Evolutionary conservation across 31 red algal genomes (phyloP).

Genomic region (Odonthalia washingtoniensis): DNA sequence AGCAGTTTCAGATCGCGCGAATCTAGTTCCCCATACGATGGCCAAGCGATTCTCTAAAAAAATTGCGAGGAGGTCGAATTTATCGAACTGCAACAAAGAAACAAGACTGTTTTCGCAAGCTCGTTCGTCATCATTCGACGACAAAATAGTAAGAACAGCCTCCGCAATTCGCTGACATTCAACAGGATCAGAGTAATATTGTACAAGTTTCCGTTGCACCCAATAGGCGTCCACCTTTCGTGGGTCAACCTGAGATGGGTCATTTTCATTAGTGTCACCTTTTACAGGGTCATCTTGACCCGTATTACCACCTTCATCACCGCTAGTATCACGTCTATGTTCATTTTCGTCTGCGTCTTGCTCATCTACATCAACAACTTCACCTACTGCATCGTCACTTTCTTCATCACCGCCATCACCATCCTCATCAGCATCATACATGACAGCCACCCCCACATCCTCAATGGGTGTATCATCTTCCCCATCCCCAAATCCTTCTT

Average conservation of each 20-base stretch:
- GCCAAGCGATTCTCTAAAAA: conserved; percentile 73
- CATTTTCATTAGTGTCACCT: background rate
- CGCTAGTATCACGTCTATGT: background rate
- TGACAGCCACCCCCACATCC: conserved; percentile 49
- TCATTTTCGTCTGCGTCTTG: conserved; percentile 30
- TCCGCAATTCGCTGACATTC: conserved; percentile 71
- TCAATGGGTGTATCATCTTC: background rate
- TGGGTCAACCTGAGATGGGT: conserved; percentile 33
- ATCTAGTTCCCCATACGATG: conserved; percentile 59
- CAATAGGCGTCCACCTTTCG: conserved; percentile 69
- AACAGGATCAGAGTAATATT: conserved; percentile 50
- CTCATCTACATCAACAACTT: conserved; percentile 42
- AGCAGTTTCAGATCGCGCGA: conserved; percentile 54
- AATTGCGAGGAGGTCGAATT: conserved; percentile 78
- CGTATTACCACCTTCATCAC: background rate
- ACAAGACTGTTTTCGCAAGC: conserved; percentile 80
- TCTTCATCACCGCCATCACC: conserved; percentile 46
- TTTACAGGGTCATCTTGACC: background rate
- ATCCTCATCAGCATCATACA: conserved; percentile 79
- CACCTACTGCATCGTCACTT: conserved; percentile 44
- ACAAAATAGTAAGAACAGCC: conserved; percentile 58
- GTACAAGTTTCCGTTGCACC: conserved; percentile 70
- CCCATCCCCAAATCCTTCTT: background rate
- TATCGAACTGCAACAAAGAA: conserved; percentile 77
- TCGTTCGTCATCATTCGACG: conserved; percentile 36